Base-by-base conservation (phyloP, 2,329 filamentous ascomycete genomes). In the Ascochyta lentis region DNA sequence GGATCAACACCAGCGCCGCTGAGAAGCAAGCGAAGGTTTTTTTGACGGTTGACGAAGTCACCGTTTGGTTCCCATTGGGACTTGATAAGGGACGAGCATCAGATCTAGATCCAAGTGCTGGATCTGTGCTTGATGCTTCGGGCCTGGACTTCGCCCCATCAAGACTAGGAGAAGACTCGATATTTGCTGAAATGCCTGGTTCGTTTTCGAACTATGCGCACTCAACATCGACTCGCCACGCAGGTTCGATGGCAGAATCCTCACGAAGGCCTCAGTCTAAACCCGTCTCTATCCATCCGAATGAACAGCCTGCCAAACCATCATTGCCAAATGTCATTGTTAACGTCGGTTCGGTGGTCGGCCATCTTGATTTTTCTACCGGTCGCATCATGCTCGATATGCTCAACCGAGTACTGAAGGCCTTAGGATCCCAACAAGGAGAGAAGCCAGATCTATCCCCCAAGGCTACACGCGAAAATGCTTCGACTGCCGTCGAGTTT, bases 181-280 rank as follows among this genome's bases (percentile, higher is more conserved):
- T 75, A 23, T 75, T 75, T 51, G 73, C 73, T 45, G 70, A 76
- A 22, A 76, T 80, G 67, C 80, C 80, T 16, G 80, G 80, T 0
- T 75, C 79, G 0, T 82, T 81, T 60, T 81, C 80, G 0, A 72
- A 75, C 23, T 81, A 82, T 60, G 79, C 79, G 2, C 75, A 80
- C 38, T 70, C 76, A 26, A 76, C 74, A 6, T 70, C 73, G 9
- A 62, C 71, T 10, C 67, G 70, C 42, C 66, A 63, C 13, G 68
- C 65, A 48, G 50, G 51, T 40, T 66, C 68, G 1, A 37, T 64
- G 45, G 67, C 68, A 26, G 66, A 65, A 26, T 64, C 64, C 8
- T 44, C 60, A 23, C 65, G 65, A 31, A 63, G 41, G 33, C 66
- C 62, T 10, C 54, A 43, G 15, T 26, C 57, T 7, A 68, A 57